Evolutionary conservation across 305 asterid genomes (phyloP).

Genomic region (Solanum chacoense): DNA sequence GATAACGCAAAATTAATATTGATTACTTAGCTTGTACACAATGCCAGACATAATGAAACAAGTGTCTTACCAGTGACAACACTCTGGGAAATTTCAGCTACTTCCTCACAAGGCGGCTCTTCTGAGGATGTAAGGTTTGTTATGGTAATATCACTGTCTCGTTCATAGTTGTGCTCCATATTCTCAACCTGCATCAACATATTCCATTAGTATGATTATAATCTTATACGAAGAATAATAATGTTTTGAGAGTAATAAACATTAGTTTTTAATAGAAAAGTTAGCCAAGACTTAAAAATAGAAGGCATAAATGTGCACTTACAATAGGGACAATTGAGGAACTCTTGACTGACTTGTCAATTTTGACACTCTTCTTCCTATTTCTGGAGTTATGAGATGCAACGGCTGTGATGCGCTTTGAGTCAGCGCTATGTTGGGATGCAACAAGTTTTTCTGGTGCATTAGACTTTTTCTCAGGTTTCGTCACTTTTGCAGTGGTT

Average conservation of each 20-base stretch:
- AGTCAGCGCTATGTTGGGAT: conserved; percentile 10
- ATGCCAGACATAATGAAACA: not conserved
- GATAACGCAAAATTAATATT: not conserved
- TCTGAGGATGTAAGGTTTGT: conserved; percentile 8
- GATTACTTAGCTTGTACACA: not conserved
- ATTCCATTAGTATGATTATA: not conserved
- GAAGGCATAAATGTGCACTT: not conserved
- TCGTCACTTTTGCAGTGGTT: conserved; percentile 19
- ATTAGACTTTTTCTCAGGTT: conserved; percentile 23
- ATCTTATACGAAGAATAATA: not conserved
- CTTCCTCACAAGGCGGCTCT: conserved; percentile 13
- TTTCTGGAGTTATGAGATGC: conserved; percentile 9
- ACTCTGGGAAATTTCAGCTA: conserved; percentile 7
- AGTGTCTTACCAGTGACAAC: conserved; percentile 25
- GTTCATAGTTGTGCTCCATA: conserved; percentile 8
- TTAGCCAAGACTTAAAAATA: not conserved
- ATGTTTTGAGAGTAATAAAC: not conserved
- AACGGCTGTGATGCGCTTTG: not conserved
- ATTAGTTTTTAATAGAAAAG: not conserved
- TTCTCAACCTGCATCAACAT: conserved; percentile 36
- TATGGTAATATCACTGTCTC: conserved; percentile 4
- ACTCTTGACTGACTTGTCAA: conserved; percentile 21
- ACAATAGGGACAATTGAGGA: conserved; percentile 3
- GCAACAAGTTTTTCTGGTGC: conserved; percentile 19
- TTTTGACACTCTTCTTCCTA: conserved; percentile 27